These are phyloP conservation scores for Botrytis sinoallii DNA, from an alignment of 2,329 filamentous ascomycete species.

Conservation along the genomic window DNA sequence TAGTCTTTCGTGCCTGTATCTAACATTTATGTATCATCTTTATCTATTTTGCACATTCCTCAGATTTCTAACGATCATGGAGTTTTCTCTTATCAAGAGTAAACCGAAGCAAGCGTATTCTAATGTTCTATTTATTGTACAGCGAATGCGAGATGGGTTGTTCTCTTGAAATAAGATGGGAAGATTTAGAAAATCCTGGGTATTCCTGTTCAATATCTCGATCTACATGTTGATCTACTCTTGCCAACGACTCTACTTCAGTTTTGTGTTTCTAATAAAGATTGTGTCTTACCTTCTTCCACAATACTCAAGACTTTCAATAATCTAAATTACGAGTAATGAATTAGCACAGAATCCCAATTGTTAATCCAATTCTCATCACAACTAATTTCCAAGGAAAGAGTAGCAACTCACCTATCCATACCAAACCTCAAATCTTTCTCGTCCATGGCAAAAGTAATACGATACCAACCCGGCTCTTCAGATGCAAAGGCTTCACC, in stretches of 20 bases:
- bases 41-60: not conserved
- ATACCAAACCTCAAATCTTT: slow-evolving; percentile 22
- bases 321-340: not conserved
- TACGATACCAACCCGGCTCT: slow-evolving; percentile 20
- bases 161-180: not conserved
- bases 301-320: not conserved
- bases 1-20: too few species aligned
- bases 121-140: too few species aligned
- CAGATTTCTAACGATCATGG: not conserved
- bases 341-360: not conserved
- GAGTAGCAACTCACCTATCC: slow-evolving; percentile 13
- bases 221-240: not conserved
- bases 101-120: not conserved
- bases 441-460: slow-evolving; percentile 22
- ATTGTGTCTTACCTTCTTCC: not conserved
- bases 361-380: not conserved
- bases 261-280: not conserved
- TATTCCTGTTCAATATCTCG: not conserved
- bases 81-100: not conserved
- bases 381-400: not conserved
- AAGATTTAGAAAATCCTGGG: not conserved
- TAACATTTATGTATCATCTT: not conserved
- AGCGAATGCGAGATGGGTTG: not conserved
- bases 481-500: slow-evolving; percentile 22
- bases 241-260: not conserved